Conservation (phyloP, 2,329 filamentous ascomycete species). For the Sclerotinia glacialis region DNA sequence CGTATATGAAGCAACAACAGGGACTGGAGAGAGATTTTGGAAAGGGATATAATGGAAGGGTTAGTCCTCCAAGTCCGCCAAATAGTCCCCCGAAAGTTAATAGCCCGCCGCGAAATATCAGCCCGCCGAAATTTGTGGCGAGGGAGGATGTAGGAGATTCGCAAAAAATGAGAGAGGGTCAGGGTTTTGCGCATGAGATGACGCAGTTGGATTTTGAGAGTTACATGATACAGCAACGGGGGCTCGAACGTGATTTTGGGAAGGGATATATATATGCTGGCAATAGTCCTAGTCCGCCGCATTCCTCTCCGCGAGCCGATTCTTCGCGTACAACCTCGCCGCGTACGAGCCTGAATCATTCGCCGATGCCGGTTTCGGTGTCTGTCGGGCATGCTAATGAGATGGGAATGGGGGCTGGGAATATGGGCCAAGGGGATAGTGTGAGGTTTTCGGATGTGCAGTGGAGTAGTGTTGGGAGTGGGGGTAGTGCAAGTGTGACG, state of each 20-base stretch:
- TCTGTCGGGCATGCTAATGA: background rate
- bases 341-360: background rate
- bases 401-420: background rate
- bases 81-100: background rate
- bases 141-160: background rate
- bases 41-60: background rate
- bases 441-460: conserved; percentile 15
- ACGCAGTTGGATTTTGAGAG: background rate
- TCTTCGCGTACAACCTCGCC: background rate
- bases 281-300: background rate
- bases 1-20: conserved; percentile 4
- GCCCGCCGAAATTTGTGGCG: background rate
- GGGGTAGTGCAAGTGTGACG: background rate
- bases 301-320: background rate
- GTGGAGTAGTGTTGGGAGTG: conserved; percentile 7
- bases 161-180: background rate
- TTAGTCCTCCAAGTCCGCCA: background rate
- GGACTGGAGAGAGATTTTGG: conserved; percentile 18
- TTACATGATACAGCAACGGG: conserved; percentile 2
- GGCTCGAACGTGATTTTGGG: background rate
- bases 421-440: background rate
- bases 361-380: background rate
- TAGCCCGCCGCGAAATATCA: background rate
- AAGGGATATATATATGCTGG: background rate
- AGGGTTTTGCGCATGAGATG: background rate